phyloP scores from a whole-genome alignment of 1,139 yeast species.

The Lizanozyma gosingica region DNA sequence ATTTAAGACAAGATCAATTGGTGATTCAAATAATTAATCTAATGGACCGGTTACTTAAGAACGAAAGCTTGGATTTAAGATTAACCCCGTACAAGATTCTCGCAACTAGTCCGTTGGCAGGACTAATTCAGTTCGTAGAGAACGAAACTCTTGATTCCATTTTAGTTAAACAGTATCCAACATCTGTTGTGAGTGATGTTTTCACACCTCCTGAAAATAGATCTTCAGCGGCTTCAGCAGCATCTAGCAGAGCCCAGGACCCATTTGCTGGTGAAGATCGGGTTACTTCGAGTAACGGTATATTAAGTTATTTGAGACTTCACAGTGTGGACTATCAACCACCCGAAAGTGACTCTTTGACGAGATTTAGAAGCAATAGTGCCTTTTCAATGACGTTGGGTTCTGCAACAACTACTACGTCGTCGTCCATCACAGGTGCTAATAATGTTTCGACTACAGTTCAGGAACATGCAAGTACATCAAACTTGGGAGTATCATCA shows the following conservation, averaged over 20 bases:
- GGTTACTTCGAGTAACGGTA: constrained; percentile 36
- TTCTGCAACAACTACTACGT: constrained; percentile 3
- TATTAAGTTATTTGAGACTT: constrained; percentile 57
- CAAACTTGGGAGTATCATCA: constrained; percentile 65
- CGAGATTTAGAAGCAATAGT: neutral
- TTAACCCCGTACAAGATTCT: constrained; percentile 84
- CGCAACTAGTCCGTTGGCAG: constrained; percentile 87
- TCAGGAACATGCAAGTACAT: constrained; percentile 23
- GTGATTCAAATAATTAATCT: constrained; percentile 85
- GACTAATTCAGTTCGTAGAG: constrained; percentile 87
- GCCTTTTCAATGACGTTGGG: constrained; percentile 2
- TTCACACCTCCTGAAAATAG: too few species aligned
- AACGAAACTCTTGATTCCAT: constrained; percentile 86
- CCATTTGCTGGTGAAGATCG: neutral
- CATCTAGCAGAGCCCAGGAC: neutral
- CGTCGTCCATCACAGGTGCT: constrained; percentile 9
- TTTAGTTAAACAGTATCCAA: constrained; percentile 50
- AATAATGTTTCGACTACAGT: constrained; percentile 15
- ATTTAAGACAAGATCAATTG: constrained; percentile 89
- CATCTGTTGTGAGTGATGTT: constrained; percentile 2
- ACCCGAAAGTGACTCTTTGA: constrained; percentile 3
- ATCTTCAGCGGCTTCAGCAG: neutral
- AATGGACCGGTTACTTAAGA: constrained; percentile 82
- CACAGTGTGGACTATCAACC: constrained; percentile 46
- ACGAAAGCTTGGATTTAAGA: constrained; percentile 83